Evolutionary conservation across 805 yeast genomes (phyloP).

Genomic region (Cyberlindnera mrakii): DNA sequence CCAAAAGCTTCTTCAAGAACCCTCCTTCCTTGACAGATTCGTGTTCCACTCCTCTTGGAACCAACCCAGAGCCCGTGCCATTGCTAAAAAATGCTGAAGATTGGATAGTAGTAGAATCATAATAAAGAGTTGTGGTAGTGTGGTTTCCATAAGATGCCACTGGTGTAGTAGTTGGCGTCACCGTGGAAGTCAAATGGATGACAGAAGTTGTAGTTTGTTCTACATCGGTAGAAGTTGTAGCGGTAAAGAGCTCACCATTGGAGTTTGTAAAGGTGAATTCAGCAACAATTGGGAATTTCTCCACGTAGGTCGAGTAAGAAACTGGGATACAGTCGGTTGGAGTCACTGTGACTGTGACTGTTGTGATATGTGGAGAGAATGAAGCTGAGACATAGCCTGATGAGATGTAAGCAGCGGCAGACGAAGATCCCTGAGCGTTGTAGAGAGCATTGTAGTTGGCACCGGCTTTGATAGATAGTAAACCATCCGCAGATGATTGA

Average conservation of each 20-base stretch:
- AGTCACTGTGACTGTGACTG: slow-evolving; percentile 20
- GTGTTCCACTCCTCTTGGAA: slow-evolving; percentile 9
- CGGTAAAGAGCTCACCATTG: slow-evolving; percentile 19
- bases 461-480: neutral
- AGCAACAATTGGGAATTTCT: slow-evolving; percentile 17
- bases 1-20: slow-evolving; percentile 12
- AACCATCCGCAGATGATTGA: slow-evolving; percentile 1
- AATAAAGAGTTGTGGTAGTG: slow-evolving; percentile 6
- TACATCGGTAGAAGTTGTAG: slow-evolving; percentile 20
- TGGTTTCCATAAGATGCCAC: neutral
- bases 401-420: slow-evolving; percentile 2
- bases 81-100: slow-evolving; percentile 9
- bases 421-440: neutral
- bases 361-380: slow-evolving; percentile 11
- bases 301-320: slow-evolving; percentile 11
- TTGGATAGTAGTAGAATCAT: slow-evolving; percentile 6
- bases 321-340: slow-evolving; percentile 13
- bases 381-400: slow-evolving; percentile 2
- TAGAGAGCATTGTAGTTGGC: neutral
- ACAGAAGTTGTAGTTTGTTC: slow-evolving; percentile 20
- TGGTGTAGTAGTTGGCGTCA: slow-evolving; percentile 7
- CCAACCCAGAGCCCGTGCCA: slow-evolving; percentile 10
- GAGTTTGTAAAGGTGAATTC: slow-evolving; percentile 22
- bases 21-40: neutral
- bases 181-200: slow-evolving; percentile 15